phyloP scores from a whole-genome alignment of 176 grass and related monocot species.

The Echinochloa phyllopogon region DNA sequence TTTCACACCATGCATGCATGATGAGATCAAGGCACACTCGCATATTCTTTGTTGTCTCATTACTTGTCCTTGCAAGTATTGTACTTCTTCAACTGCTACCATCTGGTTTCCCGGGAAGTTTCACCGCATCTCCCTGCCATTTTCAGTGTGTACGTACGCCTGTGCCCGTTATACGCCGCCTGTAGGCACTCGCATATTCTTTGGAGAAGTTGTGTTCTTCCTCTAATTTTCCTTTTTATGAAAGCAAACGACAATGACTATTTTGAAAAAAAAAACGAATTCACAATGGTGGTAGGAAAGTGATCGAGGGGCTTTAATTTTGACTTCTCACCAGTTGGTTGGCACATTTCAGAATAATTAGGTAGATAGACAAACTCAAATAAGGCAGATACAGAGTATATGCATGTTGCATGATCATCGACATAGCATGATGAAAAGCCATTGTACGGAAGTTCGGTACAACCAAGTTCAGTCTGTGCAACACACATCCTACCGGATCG shows the following conservation, averaged over 20 bases:
- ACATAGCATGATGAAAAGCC: slow-evolving; percentile 2
- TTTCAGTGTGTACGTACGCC: slow-evolving; percentile 1
- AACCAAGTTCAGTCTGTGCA: not conserved
- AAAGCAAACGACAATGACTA: not conserved
- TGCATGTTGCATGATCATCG: not conserved
- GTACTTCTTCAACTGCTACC: not conserved
- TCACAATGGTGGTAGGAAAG: not conserved
- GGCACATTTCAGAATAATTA: not conserved
- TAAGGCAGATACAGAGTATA: too few species aligned
- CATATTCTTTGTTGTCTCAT: slow-evolving; percentile 8
- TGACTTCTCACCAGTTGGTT: not conserved
- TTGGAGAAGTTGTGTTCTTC: not conserved
- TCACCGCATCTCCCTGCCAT: not conserved
- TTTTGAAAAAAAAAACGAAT: too few species aligned
- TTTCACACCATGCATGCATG: slow-evolving; percentile 30
- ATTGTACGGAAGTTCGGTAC: not conserved
- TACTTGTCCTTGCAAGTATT: slow-evolving; percentile 20
- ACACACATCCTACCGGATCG: not conserved
- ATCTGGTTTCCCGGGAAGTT: slow-evolving; percentile 8
- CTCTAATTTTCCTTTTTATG: not conserved
- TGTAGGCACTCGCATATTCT: too few species aligned
- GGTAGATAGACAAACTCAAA: not conserved
- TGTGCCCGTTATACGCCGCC: not conserved
- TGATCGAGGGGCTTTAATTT: not conserved
- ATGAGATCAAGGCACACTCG: slow-evolving; percentile 40